phyloP scores from a whole-genome alignment of 305 asterid species.

The Caryopteris hybrid region DNA sequence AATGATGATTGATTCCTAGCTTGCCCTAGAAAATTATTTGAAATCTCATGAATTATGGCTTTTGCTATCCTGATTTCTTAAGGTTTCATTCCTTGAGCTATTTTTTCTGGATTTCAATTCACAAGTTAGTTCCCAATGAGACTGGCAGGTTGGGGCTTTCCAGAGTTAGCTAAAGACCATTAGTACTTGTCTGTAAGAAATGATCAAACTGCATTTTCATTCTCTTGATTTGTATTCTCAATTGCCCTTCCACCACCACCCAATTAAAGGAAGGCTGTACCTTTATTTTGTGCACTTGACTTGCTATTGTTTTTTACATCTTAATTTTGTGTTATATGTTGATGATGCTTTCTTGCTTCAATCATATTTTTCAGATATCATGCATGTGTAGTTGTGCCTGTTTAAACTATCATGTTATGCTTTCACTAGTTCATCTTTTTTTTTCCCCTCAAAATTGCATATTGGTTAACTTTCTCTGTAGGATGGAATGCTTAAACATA shows the following conservation, averaged over 20 bases:
- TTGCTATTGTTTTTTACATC: no score
- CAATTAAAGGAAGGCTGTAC: no score
- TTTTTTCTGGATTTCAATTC: neutral
- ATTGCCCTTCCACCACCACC: no score
- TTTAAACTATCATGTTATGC: neutral
- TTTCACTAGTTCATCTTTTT: neutral
- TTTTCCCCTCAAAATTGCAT: neutral
- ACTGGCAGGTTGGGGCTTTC: neutral
- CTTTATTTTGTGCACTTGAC: no score
- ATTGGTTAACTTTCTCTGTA: constrained; percentile 22
- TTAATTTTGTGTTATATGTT: no score
- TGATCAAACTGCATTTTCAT: neutral
- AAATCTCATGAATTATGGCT: neutral
- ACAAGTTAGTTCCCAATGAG: neutral
- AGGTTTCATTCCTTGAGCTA: neutral
- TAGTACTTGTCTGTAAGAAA: neutral
- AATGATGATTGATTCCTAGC: neutral
- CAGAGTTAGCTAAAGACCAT: neutral
- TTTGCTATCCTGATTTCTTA: neutral
- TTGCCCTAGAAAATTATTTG: neutral
- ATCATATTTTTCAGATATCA: neutral
- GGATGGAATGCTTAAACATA: constrained; percentile 98
- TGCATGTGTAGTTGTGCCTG: neutral
- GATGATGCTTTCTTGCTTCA: neutral
- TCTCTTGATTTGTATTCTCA: no score